Conservation (phyloP, 1,284 basidiomycete genomes). For the Phenoliferia sp. region DNA sequence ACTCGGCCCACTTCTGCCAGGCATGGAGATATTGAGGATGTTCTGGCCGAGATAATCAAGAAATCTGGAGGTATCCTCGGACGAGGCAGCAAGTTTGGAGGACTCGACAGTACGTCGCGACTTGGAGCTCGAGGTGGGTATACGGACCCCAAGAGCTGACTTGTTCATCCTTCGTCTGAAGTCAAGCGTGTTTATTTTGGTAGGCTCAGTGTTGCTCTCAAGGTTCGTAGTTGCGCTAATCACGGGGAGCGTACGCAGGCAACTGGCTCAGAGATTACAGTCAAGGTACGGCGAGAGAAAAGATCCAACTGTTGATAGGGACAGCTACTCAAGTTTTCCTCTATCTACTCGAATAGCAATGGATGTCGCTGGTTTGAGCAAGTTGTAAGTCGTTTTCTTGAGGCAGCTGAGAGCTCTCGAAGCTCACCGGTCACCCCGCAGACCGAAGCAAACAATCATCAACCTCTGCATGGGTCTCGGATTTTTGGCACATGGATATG, state of each 20-base stretch:
- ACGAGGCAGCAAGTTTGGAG: conserved; percentile 36
- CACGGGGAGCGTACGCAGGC: conserved; percentile 37
- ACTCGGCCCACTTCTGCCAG: not conserved
- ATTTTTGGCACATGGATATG: conserved; percentile 70
- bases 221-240: not conserved
- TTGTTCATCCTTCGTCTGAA: not conserved
- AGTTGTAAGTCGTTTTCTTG: conserved; percentile 32
- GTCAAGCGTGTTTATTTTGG: conserved; percentile 38
- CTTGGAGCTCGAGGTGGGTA: not conserved
- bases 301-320: not conserved
- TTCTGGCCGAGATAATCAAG: conserved; percentile 32
- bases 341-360: conserved; percentile 66
- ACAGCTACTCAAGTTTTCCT: no score
- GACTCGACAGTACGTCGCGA: conserved; percentile 30
- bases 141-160: not conserved
- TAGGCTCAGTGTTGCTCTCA: not conserved
- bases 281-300: not conserved
- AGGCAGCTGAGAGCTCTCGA: not conserved
- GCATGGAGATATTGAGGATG: conserved; percentile 10
- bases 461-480: conserved; percentile 85
- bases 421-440: conserved; percentile 35
- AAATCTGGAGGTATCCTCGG: conserved; percentile 34
- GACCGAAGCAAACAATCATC: conserved; percentile 64
- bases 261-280: conserved; percentile 76
- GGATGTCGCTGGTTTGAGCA: conserved; percentile 63